Base-by-base conservation (phyloP, 768 basidiomycete genomes). In the Leccinellum rugosiceps region DNA sequence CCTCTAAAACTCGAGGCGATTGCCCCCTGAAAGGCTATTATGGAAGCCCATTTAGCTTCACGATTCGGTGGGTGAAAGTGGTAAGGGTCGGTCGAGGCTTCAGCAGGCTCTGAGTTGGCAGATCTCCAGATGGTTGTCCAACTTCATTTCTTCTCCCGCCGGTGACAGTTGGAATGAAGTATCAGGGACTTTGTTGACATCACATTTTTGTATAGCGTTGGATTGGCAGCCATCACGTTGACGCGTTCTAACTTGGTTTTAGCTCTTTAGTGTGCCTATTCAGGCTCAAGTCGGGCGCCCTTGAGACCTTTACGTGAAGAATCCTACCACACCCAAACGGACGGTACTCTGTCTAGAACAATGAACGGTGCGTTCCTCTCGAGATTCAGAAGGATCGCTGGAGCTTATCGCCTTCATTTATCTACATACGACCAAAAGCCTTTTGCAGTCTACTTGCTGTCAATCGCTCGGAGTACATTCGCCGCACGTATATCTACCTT, bases 331-430 rank as follows among this genome's bases (percentile, higher is more conserved):
- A 54, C 52, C 48, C 56, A 53, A 61, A 59, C 25, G 53, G 68
- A 52, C 19, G 56, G 38, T 35, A 19, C 47, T 38, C 56, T 54
- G 53, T 60, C 59, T 59, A 31, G 63, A 55, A 60, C 55, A 52
- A 56, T n/a, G 44, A 50, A 28, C 49, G 51, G 50, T 58, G 54
- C 38, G 59, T 58, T 23, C 49, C 50, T n/a, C 60, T 58, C 21
- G 48, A 57, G 52, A 55, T 58, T 59, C 64, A 53, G 51, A 63
- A 67, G 63, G 54, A 53, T 58, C 52, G 38, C 17, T 62, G 50
- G 50, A 69, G 63, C 66, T 68, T 70, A 65, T 63, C 66, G 59
- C 32, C 5, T 32, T 60, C 57, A 64, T 68, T 55, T 58, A 61
- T 65, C 63, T 56, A 32, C 32, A 63, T 59, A 57, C 54, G 58